These are phyloP conservation scores for Mrakia blollopis DNA, from an alignment of 768 basidiomycete species.

Conservation along the genomic window DNA sequence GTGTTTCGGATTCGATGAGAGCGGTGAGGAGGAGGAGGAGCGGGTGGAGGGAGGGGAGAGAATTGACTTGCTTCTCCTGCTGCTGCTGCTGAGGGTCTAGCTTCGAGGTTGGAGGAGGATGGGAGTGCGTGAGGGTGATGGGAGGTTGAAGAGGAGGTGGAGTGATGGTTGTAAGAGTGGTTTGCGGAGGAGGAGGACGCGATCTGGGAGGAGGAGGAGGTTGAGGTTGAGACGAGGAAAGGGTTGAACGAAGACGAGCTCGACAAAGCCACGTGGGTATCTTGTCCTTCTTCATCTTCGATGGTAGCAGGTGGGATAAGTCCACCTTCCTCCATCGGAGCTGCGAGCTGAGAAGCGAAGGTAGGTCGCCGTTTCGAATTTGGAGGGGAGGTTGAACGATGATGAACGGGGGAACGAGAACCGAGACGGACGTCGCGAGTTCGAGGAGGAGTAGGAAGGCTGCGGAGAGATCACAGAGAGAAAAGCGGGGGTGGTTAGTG, in stretches of 20 bases:
- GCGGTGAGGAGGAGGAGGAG: conserved; percentile 7
- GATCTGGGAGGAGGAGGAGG: background rate
- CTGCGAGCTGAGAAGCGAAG: conserved; percentile 11
- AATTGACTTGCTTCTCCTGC: background rate
- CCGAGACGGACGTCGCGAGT: conserved; percentile 22
- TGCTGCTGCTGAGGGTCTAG: no score
- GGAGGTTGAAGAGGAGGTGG: background rate
- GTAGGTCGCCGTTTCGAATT: background rate
- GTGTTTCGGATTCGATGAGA: background rate
- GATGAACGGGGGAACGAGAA: background rate
- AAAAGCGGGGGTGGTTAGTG: background rate
- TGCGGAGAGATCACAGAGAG: background rate
- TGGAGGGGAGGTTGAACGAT: conserved; percentile 16
- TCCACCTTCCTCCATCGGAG: conserved; percentile 5
- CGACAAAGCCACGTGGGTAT: background rate
- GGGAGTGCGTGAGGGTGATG: background rate
- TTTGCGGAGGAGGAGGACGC: background rate
- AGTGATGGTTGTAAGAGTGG: background rate
- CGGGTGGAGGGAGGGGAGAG: background rate
- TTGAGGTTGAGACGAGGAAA: background rate
- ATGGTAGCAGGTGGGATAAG: conserved; percentile 8
- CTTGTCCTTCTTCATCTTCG: background rate
- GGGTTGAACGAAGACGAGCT: background rate
- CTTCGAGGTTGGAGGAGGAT: no score
- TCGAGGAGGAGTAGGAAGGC: conserved; percentile 24